These are phyloP conservation scores for Leccinum subtestaceum DNA, from an alignment of 768 basidiomycete genomes.

Conservation along the genomic window DNA sequence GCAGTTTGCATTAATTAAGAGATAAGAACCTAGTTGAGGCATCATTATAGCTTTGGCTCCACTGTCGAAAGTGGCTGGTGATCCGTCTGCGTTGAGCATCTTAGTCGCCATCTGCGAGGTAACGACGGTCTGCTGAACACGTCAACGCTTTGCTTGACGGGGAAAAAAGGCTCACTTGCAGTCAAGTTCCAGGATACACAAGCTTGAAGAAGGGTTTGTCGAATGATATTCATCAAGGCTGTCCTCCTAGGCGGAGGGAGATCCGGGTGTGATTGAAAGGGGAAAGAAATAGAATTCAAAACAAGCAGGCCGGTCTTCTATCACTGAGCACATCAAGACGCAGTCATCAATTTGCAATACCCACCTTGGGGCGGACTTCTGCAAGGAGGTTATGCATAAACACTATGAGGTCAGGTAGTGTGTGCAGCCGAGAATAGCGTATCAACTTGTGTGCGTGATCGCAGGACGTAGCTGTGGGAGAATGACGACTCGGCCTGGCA, in stretches of 20 bases:
- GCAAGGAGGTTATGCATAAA: constrained; percentile 54
- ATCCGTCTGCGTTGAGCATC: constrained; percentile 60
- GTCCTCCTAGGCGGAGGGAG: constrained; percentile 39
- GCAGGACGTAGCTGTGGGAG: constrained; percentile 44
- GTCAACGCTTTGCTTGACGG: constrained; percentile 5
- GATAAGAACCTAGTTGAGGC: constrained; percentile 56
- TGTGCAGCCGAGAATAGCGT: constrained; percentile 36
- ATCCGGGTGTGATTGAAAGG: constrained; percentile 52
- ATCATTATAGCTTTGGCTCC: constrained; percentile 62
- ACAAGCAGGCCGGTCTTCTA: constrained; percentile 54
- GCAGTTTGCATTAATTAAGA: constrained; percentile 5
- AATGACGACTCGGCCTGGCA: constrained; percentile 5
- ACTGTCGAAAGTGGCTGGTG: constrained; percentile 62
- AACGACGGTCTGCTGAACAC: constrained; percentile 43
- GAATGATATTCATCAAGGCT: constrained; percentile 49
- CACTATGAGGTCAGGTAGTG: constrained; percentile 52
- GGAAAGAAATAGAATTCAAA: constrained; percentile 64
- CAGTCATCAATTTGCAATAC: constrained; percentile 18
- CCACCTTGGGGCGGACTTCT: constrained; percentile 50
- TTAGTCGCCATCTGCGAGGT: constrained; percentile 74
- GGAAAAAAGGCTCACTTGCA: constrained; percentile 32
- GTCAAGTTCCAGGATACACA: constrained; percentile 48
- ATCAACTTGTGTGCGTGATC: constrained; percentile 18
- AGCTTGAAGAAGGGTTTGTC: constrained; percentile 49
- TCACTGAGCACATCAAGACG: constrained; percentile 11